Percentiles rank a stretch among this genome's conserved stretches.
These are phyloP conservation scores for Beta corolliflora DNA, from an alignment of 179 eudicot species.

Conservation along the genomic window DNA sequence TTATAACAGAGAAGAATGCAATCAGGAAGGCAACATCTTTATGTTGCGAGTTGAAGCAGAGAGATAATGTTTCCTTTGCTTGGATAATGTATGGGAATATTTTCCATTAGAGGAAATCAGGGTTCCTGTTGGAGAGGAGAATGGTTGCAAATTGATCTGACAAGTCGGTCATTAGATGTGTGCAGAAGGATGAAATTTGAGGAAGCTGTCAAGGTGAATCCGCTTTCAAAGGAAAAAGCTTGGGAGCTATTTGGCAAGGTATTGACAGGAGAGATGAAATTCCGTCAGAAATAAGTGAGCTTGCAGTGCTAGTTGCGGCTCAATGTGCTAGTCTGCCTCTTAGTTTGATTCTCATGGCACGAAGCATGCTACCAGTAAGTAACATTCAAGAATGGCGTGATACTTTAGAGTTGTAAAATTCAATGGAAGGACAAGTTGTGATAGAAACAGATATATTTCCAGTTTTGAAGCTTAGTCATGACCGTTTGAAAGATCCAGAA, in stretches of 20 bases:
- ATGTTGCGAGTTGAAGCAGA: constrained; percentile 21
- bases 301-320: constrained; percentile 30
- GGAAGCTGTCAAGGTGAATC: constrained; percentile 26
- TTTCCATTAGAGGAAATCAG: constrained; percentile 14
- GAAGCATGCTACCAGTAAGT: too few species aligned
- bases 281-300: constrained; percentile 14
- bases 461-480: constrained; percentile 34
- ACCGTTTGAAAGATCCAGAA: constrained; percentile 30
- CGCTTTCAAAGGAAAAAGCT: constrained; percentile 33
- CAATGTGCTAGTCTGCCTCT: constrained; percentile 41
- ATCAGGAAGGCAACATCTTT: constrained; percentile 25
- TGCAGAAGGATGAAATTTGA: constrained; percentile 1
- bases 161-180: too few species aligned
- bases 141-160: too few species aligned
- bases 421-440: constrained; percentile 20
- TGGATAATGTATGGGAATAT: constrained; percentile 32
- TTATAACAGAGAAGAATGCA: constrained; percentile 20
- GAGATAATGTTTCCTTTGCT: constrained; percentile 22
- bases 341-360: constrained; percentile 10
- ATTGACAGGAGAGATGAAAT: constrained; percentile 4
- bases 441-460: constrained; percentile 32
- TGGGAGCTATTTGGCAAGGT: constrained; percentile 26
- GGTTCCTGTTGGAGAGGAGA: too few species aligned
- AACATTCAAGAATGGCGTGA: constrained; percentile 24
- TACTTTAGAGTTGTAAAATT: constrained; percentile 25